These are phyloP conservation scores for Psophocarpus tetragonolobus DNA, from an alignment of 306 rosid genomes.

Conservation along the genomic window DNA sequence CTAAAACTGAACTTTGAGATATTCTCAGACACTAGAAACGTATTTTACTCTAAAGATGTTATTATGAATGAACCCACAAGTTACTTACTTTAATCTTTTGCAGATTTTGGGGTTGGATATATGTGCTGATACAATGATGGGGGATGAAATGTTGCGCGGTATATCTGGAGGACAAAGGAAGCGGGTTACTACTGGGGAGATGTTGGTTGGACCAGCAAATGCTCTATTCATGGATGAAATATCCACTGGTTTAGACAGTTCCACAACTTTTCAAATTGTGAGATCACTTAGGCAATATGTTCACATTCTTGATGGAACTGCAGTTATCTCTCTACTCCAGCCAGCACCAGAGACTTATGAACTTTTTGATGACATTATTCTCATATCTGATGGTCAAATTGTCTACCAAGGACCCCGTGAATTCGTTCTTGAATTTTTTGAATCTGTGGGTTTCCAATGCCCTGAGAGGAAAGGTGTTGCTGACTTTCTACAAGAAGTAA, in stretches of 20 bases:
- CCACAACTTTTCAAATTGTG: slow-evolving; percentile 64
- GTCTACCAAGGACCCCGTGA: slow-evolving; percentile 63
- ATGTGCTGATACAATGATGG: slow-evolving; percentile 82
- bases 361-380: slow-evolving; percentile 60
- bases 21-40: background rate
- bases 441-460: slow-evolving; percentile 53
- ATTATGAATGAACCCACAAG: background rate
- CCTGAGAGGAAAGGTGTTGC: slow-evolving; percentile 64
- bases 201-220: slow-evolving; percentile 64
- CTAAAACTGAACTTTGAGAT: background rate
- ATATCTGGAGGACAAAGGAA: slow-evolving; percentile 93
- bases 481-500: slow-evolving; percentile 67
- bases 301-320: slow-evolving; percentile 54
- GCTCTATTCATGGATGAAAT: slow-evolving; percentile 66
- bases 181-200: slow-evolving; percentile 77
- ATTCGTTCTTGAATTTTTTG: slow-evolving; percentile 51
- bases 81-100: background rate
- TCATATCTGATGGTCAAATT: slow-evolving; percentile 57
- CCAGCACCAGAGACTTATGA: slow-evolving; percentile 63
- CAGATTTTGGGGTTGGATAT: slow-evolving; percentile 84
- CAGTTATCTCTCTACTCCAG: slow-evolving; percentile 55
- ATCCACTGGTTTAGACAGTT: slow-evolving; percentile 64
- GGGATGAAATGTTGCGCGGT: slow-evolving; percentile 78
- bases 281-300: slow-evolving; percentile 45
- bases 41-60: background rate